Conservation (phyloP, 805 yeast genomes). For the Huiozyma sinensis region DNA sequence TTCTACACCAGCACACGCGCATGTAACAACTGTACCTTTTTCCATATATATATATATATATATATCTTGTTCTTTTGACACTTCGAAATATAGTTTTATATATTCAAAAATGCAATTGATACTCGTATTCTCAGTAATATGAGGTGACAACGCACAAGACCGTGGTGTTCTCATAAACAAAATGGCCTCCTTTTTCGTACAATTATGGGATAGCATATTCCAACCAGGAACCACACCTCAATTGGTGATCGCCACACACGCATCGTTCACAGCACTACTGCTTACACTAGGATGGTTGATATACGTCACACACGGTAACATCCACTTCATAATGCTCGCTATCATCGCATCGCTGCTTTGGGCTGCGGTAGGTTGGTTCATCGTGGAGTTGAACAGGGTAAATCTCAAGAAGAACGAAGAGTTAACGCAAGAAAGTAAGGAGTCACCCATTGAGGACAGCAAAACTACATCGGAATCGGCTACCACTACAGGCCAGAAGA, state of each 20-base stretch:
- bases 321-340: conserved; percentile 52
- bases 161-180: neutral
- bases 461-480: neutral
- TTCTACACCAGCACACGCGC: too few species aligned
- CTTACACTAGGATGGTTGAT: conserved; percentile 47
- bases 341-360: conserved; percentile 58
- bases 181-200: conserved; percentile 28
- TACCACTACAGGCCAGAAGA: too few species aligned
- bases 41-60: too few species aligned
- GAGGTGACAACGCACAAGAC: neutral
- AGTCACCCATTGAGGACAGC: neutral
- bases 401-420: conserved; percentile 26
- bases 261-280: conserved; percentile 56
- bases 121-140: neutral
- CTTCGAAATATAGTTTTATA: neutral
- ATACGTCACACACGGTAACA: conserved; percentile 45
- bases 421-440: conserved; percentile 7
- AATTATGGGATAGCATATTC: conserved; percentile 83
- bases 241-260: conserved; percentile 78
- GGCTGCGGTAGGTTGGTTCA: conserved; percentile 81
- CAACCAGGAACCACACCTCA: conserved; percentile 92
- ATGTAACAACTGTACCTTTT: too few species aligned
- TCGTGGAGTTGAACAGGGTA: conserved; percentile 46
- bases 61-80: too few species aligned
- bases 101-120: neutral